Percentiles rank a stretch among this genome's conserved stretches.
Evolutionary conservation across 2,329 filamentous ascomycete genomes (phyloP).

Genomic region (Venturia pyrina): DNA sequence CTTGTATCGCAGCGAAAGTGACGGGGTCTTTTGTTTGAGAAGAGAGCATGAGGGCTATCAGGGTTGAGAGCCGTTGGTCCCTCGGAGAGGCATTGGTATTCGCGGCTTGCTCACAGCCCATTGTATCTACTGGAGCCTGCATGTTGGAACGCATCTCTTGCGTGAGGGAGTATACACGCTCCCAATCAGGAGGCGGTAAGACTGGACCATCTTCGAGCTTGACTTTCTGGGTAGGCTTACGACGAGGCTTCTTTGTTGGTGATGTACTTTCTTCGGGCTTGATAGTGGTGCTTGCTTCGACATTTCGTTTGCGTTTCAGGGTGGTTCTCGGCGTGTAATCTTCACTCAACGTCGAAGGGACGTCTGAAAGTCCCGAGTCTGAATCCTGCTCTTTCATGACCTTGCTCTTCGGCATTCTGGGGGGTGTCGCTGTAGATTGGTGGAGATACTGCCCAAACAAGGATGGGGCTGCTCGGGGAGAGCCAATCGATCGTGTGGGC

Average conservation of each 20-base stretch:
- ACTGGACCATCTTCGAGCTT: background rate
- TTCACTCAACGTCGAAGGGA: background rate
- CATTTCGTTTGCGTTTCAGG: conserved; percentile 10
- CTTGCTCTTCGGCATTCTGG: background rate
- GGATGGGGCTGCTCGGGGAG: background rate
- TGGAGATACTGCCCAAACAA: background rate
- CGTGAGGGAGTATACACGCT: conserved; percentile 66
- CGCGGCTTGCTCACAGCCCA: conserved; percentile 82
- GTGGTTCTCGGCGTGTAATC: background rate
- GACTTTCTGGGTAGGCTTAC: conserved; percentile 10
- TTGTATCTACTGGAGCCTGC: conserved; percentile 63
- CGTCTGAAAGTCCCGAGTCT: background rate
- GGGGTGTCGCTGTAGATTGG: background rate
- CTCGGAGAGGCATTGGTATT: conserved; percentile 38
- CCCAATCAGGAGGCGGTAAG: conserved; percentile 69
- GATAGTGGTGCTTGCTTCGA: background rate
- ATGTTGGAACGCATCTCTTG: conserved; percentile 61
- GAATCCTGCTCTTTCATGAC: background rate
- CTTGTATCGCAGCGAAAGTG: conserved; percentile 71
- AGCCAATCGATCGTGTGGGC: background rate
- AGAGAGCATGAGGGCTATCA: conserved; percentile 81
- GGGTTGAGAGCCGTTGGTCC: conserved; percentile 71
- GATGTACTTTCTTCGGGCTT: background rate
- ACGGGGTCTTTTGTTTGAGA: conserved; percentile 91
- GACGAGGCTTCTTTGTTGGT: conserved; percentile 9